Percentiles rank a stretch among this genome's conserved stretches.
Evolutionary conservation across 192 early-diverging fungal species (phyloP).

Genomic region (Coemansia sp.): DNA sequence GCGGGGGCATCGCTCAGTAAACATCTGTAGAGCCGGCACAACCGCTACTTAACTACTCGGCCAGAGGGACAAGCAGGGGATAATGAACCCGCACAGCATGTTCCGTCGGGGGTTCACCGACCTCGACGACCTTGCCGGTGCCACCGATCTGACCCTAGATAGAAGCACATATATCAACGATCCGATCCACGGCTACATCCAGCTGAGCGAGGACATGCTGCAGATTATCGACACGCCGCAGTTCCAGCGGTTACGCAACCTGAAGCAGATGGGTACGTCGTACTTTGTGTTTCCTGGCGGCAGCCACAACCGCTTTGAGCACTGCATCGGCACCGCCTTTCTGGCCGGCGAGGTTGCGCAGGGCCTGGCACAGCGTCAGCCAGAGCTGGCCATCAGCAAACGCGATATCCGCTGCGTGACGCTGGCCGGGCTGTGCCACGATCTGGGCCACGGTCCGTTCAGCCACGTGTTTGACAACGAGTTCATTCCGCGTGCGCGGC

Average conservation of each 20-base stretch:
- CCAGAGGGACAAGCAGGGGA: too few species aligned
- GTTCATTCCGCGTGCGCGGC: constrained; percentile 67
- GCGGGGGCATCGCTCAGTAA: too few species aligned
- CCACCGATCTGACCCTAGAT: background rate
- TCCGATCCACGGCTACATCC: constrained; percentile 63
- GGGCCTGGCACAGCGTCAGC: constrained; percentile 68
- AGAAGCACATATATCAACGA: constrained; percentile 43
- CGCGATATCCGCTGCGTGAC: constrained; percentile 82
- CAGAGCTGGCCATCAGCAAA: constrained; percentile 70
- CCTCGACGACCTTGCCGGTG: constrained; percentile 1
- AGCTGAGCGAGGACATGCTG: constrained; percentile 61
- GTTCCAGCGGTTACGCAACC: constrained; percentile 91
- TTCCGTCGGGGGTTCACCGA: constrained; percentile 28
- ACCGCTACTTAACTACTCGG: background rate
- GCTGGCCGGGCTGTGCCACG: constrained; percentile 90
- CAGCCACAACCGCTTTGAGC: constrained; percentile 96
- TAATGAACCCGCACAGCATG: constrained; percentile 8
- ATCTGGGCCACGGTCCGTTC: constrained; percentile 95
- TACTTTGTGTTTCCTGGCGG: constrained; percentile 93
- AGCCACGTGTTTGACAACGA: constrained; percentile 92
- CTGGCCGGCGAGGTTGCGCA: constrained; percentile 72
- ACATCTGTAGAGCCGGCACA: too few species aligned
- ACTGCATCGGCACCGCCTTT: constrained; percentile 83
- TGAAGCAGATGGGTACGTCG: constrained; percentile 83
- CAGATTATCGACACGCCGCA: constrained; percentile 87